Evolutionary conservation across 2,329 filamentous ascomycete genomes (phyloP), one percentile per base, ranked within the genome.

Genomic region (Cordyceps cicadae): DNA sequence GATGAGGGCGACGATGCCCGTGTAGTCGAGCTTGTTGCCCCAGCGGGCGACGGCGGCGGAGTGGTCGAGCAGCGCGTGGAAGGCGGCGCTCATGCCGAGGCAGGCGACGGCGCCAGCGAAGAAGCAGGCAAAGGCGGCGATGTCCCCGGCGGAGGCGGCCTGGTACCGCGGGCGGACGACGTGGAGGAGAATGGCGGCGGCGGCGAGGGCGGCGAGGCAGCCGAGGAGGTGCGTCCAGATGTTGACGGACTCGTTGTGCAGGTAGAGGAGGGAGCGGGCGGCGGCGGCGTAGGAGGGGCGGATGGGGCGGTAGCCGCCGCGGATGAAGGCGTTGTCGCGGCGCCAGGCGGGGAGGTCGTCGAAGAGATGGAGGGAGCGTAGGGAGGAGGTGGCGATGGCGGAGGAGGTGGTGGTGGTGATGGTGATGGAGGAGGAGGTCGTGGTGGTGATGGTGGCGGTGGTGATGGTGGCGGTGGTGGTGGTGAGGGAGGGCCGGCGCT

Each of bases 21-120:
- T 84, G 71, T 99, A 97, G 71, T 99, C 94, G 61, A 97, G 77
- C 72, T 96, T 90, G 72, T 97, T 97, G 12, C 92, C 92, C 78
- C 91, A 89, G 63, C 84, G 87, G 2, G 88, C 86, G 15, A 97
- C 90, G 1, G 75, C 74, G 43, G 85, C 83, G 19, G 89, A 94
- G 73, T 99, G 94, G 66, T 97, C 96, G 24, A 81, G 85, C 53
- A 97, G 82, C 2, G 89, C 83, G 71, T 99, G 94, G 71, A 87
- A 99, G 3, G 87, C 89, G 5, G 91, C 88, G 66, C 88, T 92
- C 86, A 92, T 90, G 24, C 88, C 87, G 57, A 94, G 76, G 67
- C 90, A 93, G 39, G 84, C 68, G 32, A 86, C 80, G 1, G 88
- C 89, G 50, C 91, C 90, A 26, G 77, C 77, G 68, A 96, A 92